Conservation (phyloP, 2,329 filamentous ascomycete genomes). For the Monosporascus sp. region DNA sequence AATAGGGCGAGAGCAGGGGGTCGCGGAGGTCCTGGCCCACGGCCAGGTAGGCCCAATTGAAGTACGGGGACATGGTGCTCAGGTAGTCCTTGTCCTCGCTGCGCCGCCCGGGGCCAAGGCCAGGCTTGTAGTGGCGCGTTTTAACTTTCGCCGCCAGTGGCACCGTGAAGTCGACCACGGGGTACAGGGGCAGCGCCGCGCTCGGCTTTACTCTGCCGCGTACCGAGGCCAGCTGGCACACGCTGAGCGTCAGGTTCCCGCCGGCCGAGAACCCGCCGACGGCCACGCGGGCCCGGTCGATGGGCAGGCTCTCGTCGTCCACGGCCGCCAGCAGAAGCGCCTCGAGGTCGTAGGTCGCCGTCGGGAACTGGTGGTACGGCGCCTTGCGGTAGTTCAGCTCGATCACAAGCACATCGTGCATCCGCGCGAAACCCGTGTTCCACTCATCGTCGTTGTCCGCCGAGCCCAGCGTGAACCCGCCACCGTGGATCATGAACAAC, state of each 20-base stretch:
- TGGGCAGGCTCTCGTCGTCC: constrained; percentile 33
- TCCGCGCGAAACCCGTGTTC: constrained; percentile 32
- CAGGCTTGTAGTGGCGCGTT: constrained; percentile 31
- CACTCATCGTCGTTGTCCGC: constrained; percentile 34
- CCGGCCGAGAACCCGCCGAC: constrained; percentile 42
- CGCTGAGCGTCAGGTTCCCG: constrained; percentile 35
- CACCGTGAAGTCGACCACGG: constrained; percentile 36
- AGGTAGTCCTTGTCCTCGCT: constrained; percentile 21
- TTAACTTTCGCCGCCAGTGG: constrained; percentile 22
- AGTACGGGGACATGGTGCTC: constrained; percentile 21
- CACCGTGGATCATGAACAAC: constrained; percentile 40
- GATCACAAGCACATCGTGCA: constrained; percentile 36
- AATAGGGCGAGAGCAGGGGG: constrained; percentile 36
- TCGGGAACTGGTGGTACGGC: constrained; percentile 35
- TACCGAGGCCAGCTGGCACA: constrained; percentile 32
- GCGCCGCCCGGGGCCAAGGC: constrained; percentile 22
- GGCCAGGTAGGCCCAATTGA: constrained; percentile 38
- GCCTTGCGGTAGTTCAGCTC: constrained; percentile 39
- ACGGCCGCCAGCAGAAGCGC: constrained; percentile 33
- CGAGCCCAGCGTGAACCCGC: constrained; percentile 35
- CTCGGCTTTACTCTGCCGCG: constrained; percentile 25
- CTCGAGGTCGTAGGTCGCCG: constrained; percentile 33
- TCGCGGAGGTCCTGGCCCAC: constrained; percentile 29
- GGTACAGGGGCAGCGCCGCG: constrained; percentile 32
- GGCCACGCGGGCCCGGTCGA: constrained; percentile 33